Percentiles rank a stretch among this genome's conserved stretches.
phyloP scores from a whole-genome alignment of 2,329 filamentous ascomycete species.

The Phoma herbarum region DNA sequence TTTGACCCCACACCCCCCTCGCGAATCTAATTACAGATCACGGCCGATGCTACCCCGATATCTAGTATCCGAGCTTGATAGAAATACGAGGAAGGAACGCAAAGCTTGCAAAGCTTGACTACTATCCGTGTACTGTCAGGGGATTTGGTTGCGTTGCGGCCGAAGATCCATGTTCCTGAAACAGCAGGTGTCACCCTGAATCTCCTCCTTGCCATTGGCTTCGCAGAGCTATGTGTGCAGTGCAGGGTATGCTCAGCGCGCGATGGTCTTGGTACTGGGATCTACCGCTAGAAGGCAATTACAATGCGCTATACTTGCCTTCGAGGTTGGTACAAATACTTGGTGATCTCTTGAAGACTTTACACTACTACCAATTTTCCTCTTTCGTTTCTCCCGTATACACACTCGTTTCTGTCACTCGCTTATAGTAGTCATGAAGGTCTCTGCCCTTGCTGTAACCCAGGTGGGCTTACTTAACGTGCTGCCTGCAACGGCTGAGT shows the following conservation, averaged over 20 bases:
- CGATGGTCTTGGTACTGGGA: not conserved
- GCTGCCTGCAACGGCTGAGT: conserved; percentile 19
- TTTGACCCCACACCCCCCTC: conserved; percentile 2
- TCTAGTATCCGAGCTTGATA: not conserved
- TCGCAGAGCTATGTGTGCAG: not conserved
- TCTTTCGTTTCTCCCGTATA: not conserved
- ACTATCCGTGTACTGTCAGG: not conserved
- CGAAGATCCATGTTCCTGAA: conserved; percentile 15
- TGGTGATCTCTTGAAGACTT: not conserved
- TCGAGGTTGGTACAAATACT: conserved; percentile 1
- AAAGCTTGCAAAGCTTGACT: conserved; percentile 4
- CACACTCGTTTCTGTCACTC: conserved; percentile 11
- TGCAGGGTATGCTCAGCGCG: not conserved
- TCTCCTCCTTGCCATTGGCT: conserved; percentile 11
- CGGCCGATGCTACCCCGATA: not conserved
- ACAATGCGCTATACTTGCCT: conserved; percentile 1
- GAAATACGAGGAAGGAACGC: conserved; percentile 9
- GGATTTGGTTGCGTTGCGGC: not conserved
- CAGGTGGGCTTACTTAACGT: conserved; percentile 13
- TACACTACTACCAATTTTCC: not conserved
- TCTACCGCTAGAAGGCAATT: not conserved
- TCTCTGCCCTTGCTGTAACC: conserved; percentile 7
- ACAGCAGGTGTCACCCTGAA: conserved; percentile 18
- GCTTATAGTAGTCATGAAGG: conserved; percentile 9
- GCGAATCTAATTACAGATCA: conserved; percentile 9